Evolutionary conservation across 169 alveolate genomes (phyloP), one percentile per base, ranked within the genome.

Genomic region (Plasmodium yoelii): DNA sequence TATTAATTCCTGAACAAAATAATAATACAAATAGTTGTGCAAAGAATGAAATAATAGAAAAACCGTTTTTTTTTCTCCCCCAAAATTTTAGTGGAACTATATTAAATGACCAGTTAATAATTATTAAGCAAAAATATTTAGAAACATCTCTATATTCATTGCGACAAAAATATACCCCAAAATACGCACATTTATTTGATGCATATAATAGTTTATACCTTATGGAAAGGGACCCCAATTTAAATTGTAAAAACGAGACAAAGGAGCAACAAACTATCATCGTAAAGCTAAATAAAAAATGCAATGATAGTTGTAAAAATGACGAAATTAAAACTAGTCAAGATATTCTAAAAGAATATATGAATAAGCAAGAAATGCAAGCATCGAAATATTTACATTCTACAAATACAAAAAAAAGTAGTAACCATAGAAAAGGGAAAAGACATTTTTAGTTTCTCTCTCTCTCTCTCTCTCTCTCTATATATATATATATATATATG

Each of bases 51-150:
- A 64, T 82, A 44, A 44, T 82, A 47, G 63, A 82, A 57, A 67
- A 55, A 13, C 90, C 90, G 19, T 15, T 82, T 39, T 82, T 82
- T 19, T 82, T 82, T 56, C 61, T 82, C 10, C 90, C 90, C 9
- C 63, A 82, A 56, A 68, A 69, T 82, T 82, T 82, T 18, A 82
- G 57, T 57, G 90, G 90, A 18, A 69, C 71, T 46, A 69, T 82
- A 56, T 13, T 82, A 55, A 56, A 82, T 61, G 59, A 69, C 63
- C 55, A 82, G 26, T 82, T 65, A 55, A 60, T 68, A n/a, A 59
- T 82, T 42, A 68, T 82, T 53, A 82, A 57, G 42, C 84, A 60
- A 26, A 26, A 67, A 1, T 56, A 39, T 19, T 39, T 82, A n/a
- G 90, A 65, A 46, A 60, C 55, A 15, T 82, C 53, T 46, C 63